Conservation (phyloP, 768 basidiomycete species). For the Astraeus odoratus region DNA sequence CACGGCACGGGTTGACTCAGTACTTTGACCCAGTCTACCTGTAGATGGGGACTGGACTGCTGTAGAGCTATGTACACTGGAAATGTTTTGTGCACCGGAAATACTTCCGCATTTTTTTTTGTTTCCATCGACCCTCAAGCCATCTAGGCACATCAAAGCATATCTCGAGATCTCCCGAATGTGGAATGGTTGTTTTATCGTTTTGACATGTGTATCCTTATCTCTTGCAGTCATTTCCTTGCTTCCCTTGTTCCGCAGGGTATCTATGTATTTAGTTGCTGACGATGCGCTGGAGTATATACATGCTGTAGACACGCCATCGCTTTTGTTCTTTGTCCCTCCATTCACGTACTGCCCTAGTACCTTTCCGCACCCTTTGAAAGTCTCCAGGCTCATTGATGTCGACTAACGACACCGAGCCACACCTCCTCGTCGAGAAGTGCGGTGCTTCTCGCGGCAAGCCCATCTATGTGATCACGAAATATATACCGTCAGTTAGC, state of each 20-base stretch:
- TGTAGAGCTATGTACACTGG: slow-evolving; percentile 15
- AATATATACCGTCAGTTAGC: slow-evolving; percentile 33
- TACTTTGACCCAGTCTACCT: slow-evolving; percentile 15
- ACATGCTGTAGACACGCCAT: slow-evolving; percentile 22
- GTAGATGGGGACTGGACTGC: slow-evolving; percentile 7
- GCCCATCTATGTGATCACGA: slow-evolving; percentile 38
- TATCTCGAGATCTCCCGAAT: slow-evolving; percentile 11
- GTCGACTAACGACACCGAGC: slow-evolving; percentile 21
- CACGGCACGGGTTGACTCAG: slow-evolving; percentile 45
- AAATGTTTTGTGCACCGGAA: background rate
- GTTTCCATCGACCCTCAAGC: slow-evolving; percentile 12
- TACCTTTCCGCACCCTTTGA: slow-evolving; percentile 3
- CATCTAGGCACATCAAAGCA: slow-evolving; percentile 18
- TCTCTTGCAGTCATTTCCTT: slow-evolving; percentile 12
- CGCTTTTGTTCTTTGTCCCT: slow-evolving; percentile 20
- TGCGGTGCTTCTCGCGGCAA: slow-evolving; percentile 35
- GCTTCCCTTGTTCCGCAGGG: slow-evolving; percentile 21
- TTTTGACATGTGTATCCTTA: slow-evolving; percentile 28
- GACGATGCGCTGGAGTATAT: slow-evolving; percentile 24
- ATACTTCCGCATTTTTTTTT: slow-evolving; percentile 11
- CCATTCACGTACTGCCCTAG: slow-evolving; percentile 13
- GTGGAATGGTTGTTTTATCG: slow-evolving; percentile 6
- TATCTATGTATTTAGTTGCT: slow-evolving; percentile 16
- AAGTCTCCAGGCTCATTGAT: slow-evolving; percentile 13
- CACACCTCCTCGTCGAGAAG: slow-evolving; percentile 35